Evolutionary conservation across 768 basidiomycete species (phyloP), one percentile per base, ranked within the genome.

Genomic region (Russula sp.): DNA sequence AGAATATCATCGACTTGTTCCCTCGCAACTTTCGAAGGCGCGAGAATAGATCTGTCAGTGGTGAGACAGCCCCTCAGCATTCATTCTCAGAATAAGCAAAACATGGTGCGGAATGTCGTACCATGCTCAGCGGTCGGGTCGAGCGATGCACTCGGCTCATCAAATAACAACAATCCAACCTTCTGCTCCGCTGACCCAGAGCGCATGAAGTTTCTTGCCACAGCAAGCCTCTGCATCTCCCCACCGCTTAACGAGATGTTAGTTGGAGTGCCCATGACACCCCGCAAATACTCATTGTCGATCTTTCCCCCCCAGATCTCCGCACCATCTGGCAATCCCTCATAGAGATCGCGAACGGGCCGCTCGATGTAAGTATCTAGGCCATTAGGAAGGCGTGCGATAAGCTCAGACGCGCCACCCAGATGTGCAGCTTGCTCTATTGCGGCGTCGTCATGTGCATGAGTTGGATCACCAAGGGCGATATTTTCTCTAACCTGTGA

Each of bases 1-100:
- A 90, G 69, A 90, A 90, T 29, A 90, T 73, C 89, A 90, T 90
- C 2, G 89, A 90, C 72, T 90, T 91, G 70, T 80, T 85, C 11
- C 86, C 87, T 56, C 88, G 78, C 25, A 92, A 69, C 7, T 78
- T 73, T 22, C 86, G 81, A 36, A 91, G 74, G 34, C 88, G 78
- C 63, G 87, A 81, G 57, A 92, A 92, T 6, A 91, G 74, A 70
- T 91, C 81, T 82, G 54, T 11, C 9, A 8, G 2, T 22, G 5
- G n/a, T n/a, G n/a, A n/a, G n/a, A n/a, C n/a, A n/a, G n/a, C n/a
- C n/a, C n/a, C n/a, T n/a, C n/a, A n/a, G n/a, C n/a, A n/a, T n/a
- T n/a, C n/a, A n/a, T n/a, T n/a, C n/a, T n/a, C n/a, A n/a, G n/a
- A n/a, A n/a, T n/a, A n/a, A 46, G 16, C 36, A 50, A 56, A 50